Conservation (phyloP, 1,284 basidiomycete genomes). For the Xerocomus tenax region DNA sequence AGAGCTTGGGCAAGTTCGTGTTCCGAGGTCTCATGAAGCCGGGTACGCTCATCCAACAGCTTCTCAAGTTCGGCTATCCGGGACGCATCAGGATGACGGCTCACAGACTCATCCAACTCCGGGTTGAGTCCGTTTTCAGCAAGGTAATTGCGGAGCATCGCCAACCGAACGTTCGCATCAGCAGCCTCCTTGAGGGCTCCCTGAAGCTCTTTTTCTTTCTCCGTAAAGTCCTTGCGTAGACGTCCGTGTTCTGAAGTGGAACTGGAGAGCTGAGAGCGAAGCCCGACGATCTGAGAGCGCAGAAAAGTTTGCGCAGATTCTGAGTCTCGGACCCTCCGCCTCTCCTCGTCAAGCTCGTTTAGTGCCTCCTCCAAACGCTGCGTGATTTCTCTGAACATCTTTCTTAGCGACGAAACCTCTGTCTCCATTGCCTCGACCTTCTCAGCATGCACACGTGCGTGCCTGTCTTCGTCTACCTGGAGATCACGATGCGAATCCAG, state of each 20-base stretch:
- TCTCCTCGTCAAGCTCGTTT: slow-evolving; percentile 63
- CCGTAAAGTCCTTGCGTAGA: slow-evolving; percentile 59
- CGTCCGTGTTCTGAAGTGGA: slow-evolving; percentile 67
- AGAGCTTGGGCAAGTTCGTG: slow-evolving; percentile 57
- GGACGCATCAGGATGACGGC: slow-evolving; percentile 40
- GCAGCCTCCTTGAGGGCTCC: slow-evolving; percentile 64
- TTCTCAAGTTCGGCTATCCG: slow-evolving; percentile 65
- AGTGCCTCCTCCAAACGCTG: slow-evolving; percentile 65
- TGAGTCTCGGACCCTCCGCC: slow-evolving; percentile 53
- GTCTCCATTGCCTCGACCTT: slow-evolving; percentile 73
- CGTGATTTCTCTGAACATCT: slow-evolving; percentile 71
- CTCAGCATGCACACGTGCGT: slow-evolving; percentile 66
- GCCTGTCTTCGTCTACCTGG: slow-evolving; percentile 69
- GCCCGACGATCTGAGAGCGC: slow-evolving; percentile 68
- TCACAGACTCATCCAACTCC: slow-evolving; percentile 51
- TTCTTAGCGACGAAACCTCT: slow-evolving; percentile 65
- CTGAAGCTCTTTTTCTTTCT: slow-evolving; percentile 62
- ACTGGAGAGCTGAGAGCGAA: slow-evolving; percentile 70
- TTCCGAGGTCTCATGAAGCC: slow-evolving; percentile 67
- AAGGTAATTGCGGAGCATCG: slow-evolving; percentile 79
- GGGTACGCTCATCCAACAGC: slow-evolving; percentile 62
- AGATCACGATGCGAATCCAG: slow-evolving; percentile 77
- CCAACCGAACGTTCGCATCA: slow-evolving; percentile 69
- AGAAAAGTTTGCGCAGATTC: slow-evolving; percentile 67
- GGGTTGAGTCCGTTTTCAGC: slow-evolving; percentile 79